Base-by-base conservation (phyloP, 2,329 filamentous ascomycete genomes). In the Monosporascus sp. region DNA sequence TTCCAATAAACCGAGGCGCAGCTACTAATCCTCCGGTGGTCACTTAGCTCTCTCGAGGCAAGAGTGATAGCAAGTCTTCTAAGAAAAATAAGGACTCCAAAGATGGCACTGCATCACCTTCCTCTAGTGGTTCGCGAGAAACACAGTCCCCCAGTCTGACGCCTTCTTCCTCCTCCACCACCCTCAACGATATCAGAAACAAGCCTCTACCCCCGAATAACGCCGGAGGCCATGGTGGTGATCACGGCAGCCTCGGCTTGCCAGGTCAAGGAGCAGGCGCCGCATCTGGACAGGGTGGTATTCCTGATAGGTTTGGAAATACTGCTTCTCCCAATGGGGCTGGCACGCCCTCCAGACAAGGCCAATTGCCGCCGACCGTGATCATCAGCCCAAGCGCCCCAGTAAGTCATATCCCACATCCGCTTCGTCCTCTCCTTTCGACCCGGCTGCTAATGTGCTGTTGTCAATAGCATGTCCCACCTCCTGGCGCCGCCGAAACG, bases 321-420 rank as follows among this genome's bases (percentile, higher is more conserved):
- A 55, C 68, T 51, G 68, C 68, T 54, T 65, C 71, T 55, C 71
- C 75, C 58, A 80, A 79, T 70, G 79, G 82, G 61, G 70, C 72
- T 53, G 80, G 75, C 58, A 88, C 86, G 39, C 82, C 87, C 37
- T 81, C 77, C 63, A 80, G 88, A 66, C 77, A 82, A 62, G 81
- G 81, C 35, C 74, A 78, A 55, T 77, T 90, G 54, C 87, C 90
- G 45, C 93, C 93, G 22, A 95, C 90, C 65, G 92, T 97, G 55
- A 84, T 97, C 61, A 94, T 97, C 71, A 97, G 91, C 72, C 92
- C 92, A 51, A 97, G 93, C 67, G 89, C 90, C 70, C 91, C 92
- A 62, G 90, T 94, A 81, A 78, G 88, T 75, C 57, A 48, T 55
- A 50, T 55, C 50, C 37, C 37, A 41, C 11, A 2, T 39, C 48